Conservation (phyloP, 2,329 filamentous ascomycete genomes). For the Teratosphaeria zuluensis region DNA sequence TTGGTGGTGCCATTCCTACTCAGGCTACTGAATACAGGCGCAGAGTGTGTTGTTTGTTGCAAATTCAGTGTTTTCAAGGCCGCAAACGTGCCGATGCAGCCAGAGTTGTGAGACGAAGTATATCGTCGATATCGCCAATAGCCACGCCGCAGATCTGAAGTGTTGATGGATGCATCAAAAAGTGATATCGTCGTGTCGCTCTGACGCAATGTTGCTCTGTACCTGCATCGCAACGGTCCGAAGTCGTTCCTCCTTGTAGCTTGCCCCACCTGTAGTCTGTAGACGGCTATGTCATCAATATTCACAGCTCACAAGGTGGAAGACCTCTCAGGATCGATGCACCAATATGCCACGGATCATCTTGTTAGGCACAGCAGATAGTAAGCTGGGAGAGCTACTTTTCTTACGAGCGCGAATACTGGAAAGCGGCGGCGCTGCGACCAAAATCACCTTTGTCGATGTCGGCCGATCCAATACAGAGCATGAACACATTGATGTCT, state of each 20-base stretch:
- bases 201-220: neutral
- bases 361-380: slow-evolving; percentile 55
- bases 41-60: neutral
- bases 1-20: slow-evolving; percentile 46
- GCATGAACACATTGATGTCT: slow-evolving; percentile 40
- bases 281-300: neutral
- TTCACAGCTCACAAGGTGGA: neutral
- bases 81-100: too few species aligned
- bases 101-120: too few species aligned
- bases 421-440: slow-evolving; percentile 15
- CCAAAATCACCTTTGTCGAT: slow-evolving; percentile 43
- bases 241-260: neutral
- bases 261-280: neutral
- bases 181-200: neutral
- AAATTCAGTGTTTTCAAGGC: neutral
- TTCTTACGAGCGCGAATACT: slow-evolving; percentile 44
- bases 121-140: too few species aligned
- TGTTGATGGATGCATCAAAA: neutral
- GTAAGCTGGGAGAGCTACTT: slow-evolving; percentile 51
- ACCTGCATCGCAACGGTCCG: neutral
- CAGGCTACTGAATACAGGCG: neutral
- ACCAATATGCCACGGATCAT: slow-evolving; percentile 32
- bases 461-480: slow-evolving; percentile 40
- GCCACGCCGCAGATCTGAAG: too few species aligned
- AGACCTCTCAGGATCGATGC: neutral